Evolutionary conservation across 169 alveolate genomes (phyloP).

Genomic region (Plasmodium vinckei): DNA sequence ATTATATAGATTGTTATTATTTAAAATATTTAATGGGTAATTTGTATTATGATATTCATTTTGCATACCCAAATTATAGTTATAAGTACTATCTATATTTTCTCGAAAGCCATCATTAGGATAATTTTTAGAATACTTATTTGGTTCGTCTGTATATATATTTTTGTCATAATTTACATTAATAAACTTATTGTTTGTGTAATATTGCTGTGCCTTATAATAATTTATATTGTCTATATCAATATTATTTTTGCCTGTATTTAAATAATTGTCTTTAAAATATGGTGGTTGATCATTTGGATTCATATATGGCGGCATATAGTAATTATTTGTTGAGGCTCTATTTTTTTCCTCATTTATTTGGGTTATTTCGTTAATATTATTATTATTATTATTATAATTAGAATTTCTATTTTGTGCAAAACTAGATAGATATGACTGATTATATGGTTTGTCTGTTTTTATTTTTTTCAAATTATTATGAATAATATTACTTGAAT

Average conservation of each 20-base stretch:
- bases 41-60: constrained; percentile 10
- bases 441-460: neutral
- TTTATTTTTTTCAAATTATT: neutral
- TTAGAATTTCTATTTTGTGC: neutral
- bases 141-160: neutral
- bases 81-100: constrained; percentile 9
- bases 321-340: neutral
- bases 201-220: constrained; percentile 15
- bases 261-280: constrained; percentile 1
- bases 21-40: constrained; percentile 3
- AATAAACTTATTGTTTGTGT: neutral
- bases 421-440: neutral
- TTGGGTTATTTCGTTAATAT: constrained; percentile 4
- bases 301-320: neutral
- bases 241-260: constrained; percentile 7
- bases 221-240: constrained; percentile 15
- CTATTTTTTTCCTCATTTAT: constrained; percentile 12
- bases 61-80: neutral
- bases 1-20: neutral
- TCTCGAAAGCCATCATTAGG: constrained; percentile 14
- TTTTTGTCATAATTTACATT: constrained; percentile 9
- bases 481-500: neutral
- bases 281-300: neutral
- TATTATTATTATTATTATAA: neutral
- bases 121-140: constrained; percentile 5